Evolutionary conservation across 2,329 filamentous ascomycete species (phyloP), one percentile per base, ranked within the genome.

Genomic region (Nemania sp.): DNA sequence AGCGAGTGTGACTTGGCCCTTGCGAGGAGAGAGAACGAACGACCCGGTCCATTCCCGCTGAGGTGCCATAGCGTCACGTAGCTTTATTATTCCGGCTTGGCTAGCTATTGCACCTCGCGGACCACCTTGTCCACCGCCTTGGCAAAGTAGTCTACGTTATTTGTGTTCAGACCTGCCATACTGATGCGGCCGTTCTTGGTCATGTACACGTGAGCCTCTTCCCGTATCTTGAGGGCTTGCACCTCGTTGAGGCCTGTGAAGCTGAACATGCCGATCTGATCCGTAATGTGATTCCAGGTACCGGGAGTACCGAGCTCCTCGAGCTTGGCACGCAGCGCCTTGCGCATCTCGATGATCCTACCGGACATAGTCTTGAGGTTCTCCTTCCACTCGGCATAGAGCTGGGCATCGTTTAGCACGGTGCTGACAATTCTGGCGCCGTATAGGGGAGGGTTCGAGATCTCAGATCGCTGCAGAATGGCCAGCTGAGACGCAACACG

Each of bases 251-350:
- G 75, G 11, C 90, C 90, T 1, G 90, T 95, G 73, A 96, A 99
- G 72, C 88, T 93, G 77, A 99, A 99, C 94, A 99, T 99, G 77
- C 94, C 94, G 70, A 99, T 99, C 81, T 99, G 94, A 67, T 95
- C 90, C 14, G 92, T 97, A 71, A 99, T 96, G 76, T 99, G 94
- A 69, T 92, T 90, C 94, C 94, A 99, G 12, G 83, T 88, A 26
- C 93, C 93, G 0, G 93, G 93, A 0, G 94, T 97, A 24, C 83
- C 84, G 55, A 93, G 81, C 68, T 86, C 84, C 75, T 97, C 93
- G 9, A 99, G 83, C 73, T 92, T 90, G 51, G 77, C 75, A 45
- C 90, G 83, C 64, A 99, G 77, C 3, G 82, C 84, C 67, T 84
- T 84, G 60, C 94, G 86, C 94, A 97, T 99, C 68, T 84, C 82